Evolutionary conservation across 1,139 yeast species (phyloP), one percentile per base, ranked within the genome.

Genomic region (Protomyces macrosporus): DNA sequence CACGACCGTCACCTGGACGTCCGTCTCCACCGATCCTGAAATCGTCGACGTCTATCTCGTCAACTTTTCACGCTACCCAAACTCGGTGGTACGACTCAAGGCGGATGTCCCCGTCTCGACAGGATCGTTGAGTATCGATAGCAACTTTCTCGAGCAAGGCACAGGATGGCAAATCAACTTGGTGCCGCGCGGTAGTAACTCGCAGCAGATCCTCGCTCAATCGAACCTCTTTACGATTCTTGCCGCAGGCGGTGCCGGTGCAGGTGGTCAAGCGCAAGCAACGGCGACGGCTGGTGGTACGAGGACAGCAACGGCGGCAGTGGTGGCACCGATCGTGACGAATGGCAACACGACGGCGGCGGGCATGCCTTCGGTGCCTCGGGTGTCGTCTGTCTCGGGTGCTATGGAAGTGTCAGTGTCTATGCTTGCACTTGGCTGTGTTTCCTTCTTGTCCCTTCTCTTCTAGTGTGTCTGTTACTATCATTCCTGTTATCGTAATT

Each of bases 201-300:
- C 62, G 14, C 37, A 54, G 33, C 63, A 60, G 63, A 60, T 60
- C n/a, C 52, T 53, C 34, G 63, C 63, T 1, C 63, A 60, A 42
- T 42, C 53, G n/a, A 48, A 54, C 58, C 58, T 45, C 39, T 60
- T 60, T 52, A 45, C 58, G 9, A 53, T 60, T 34, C 54, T 36
- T 33, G 63, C 48, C 14, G 54, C 52, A 5, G 42, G 57, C 16
- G 52, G 37, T 34, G 45, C 52, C 10, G 12, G 12, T 35, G 48
- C 48, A 16, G 48, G 23, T 6, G 48, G 48, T 1, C 32, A 14
- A 5, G 16, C 48, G 14, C 48, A 23, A 23, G 23, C 23, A 23
- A 23, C 23, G 23, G 23, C 23, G 23, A 23, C 48, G 48, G 16
- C 48, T 3, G 42, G 16, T 39, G 23, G 30, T 6, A 42, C 48